These are phyloP conservation scores for Adenanthera pavonina DNA, from an alignment of 306 rosid genomes.

Conservation along the genomic window DNA sequence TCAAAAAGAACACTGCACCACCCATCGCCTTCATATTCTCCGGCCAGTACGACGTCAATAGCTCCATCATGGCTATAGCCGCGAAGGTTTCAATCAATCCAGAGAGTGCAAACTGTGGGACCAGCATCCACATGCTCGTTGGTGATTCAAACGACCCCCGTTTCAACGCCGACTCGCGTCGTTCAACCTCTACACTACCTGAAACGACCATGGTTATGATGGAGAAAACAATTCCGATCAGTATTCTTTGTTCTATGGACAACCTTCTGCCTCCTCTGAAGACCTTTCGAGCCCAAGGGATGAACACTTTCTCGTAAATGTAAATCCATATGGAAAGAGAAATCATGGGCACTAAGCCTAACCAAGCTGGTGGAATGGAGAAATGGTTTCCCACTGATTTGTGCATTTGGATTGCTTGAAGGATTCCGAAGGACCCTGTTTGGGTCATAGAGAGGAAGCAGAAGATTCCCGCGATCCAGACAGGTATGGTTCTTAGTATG, in stretches of 20 bases:
- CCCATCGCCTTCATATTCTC: conserved; percentile 66
- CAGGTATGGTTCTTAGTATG: conserved; percentile 48
- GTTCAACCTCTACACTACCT: conserved; percentile 50
- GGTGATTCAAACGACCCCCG: conserved; percentile 47
- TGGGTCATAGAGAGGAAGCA: conserved; percentile 61
- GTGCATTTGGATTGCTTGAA: conserved; percentile 65
- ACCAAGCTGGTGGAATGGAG: conserved; percentile 74
- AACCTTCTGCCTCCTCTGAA: conserved; percentile 38
- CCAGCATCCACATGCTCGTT: conserved; percentile 45
- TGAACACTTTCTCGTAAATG: conserved; percentile 54
- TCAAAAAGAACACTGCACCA: conserved; percentile 63
- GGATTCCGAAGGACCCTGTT: conserved; percentile 54
- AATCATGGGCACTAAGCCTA: conserved; percentile 58
- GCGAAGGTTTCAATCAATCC: conserved; percentile 66
- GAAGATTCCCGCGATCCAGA: conserved; percentile 59
- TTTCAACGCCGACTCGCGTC: conserved; percentile 43
- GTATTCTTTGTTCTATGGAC: conserved; percentile 49
- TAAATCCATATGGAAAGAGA: conserved; percentile 59
- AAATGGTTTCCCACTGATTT: conserved; percentile 42
- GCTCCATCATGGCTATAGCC: conserved; percentile 66
- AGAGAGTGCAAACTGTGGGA: conserved; percentile 61
- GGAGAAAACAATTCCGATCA: conserved; percentile 56
- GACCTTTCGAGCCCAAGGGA: conserved; percentile 39
- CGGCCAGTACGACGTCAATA: conserved; percentile 61
- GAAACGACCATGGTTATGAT: conserved; percentile 53